These are phyloP conservation scores for Ceratocystis destructans DNA, from an alignment of 2,329 filamentous ascomycete genomes.

Conservation along the genomic window DNA sequence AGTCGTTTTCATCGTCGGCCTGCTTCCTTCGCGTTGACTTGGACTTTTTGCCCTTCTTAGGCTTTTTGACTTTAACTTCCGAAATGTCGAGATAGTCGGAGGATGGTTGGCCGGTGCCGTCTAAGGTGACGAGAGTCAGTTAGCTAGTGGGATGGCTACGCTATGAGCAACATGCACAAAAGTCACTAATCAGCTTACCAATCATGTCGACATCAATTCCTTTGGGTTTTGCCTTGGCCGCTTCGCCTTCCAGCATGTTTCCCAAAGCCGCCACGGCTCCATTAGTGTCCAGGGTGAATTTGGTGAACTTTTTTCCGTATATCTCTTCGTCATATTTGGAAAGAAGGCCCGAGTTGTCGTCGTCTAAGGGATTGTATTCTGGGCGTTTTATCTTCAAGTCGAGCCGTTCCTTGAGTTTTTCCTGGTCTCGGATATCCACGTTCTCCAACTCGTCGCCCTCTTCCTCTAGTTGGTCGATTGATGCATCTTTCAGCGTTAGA, in stretches of 20 bases:
- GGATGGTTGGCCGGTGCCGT: slow-evolving; percentile 27
- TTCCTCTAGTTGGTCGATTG: slow-evolving; percentile 62
- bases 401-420: slow-evolving; percentile 60
- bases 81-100: slow-evolving; percentile 84
- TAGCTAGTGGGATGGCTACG: neutral
- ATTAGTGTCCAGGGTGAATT: slow-evolving; percentile 71
- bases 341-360: slow-evolving; percentile 57
- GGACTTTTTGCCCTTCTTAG: slow-evolving; percentile 83
- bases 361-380: slow-evolving; percentile 73
- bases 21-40: slow-evolving; percentile 60
- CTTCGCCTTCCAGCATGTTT: slow-evolving; percentile 38
- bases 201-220: slow-evolving; percentile 72
- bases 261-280: slow-evolving; percentile 54
- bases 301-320: slow-evolving; percentile 73
- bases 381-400: slow-evolving; percentile 82
- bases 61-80: slow-evolving; percentile 85
- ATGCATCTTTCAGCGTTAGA: slow-evolving; percentile 84
- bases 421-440: slow-evolving; percentile 53
- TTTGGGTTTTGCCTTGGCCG: slow-evolving; percentile 42
- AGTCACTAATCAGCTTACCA: slow-evolving; percentile 27
- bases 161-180: slow-evolving; percentile 30
- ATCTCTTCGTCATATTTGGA: slow-evolving; percentile 95
- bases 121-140: neutral
- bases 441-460: slow-evolving; percentile 86
- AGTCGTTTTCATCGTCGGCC: slow-evolving; percentile 49